A percentile compares a stretch with the other conserved stretches of the same genome.
Evolutionary conservation across 441 rosid genomes (phyloP).

Genomic region (Hura crepitans): DNA sequence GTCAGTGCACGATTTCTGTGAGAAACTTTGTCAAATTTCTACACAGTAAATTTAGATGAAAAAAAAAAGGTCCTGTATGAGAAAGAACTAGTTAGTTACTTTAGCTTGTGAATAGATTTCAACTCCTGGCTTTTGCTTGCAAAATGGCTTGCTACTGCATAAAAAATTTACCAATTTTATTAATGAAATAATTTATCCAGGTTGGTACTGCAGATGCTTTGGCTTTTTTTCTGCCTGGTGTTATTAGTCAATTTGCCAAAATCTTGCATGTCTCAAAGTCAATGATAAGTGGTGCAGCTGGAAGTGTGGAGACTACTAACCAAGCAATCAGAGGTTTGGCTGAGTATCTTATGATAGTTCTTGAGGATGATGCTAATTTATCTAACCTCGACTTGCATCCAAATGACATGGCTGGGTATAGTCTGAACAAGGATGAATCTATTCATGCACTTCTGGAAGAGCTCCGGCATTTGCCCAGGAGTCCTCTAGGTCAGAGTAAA

Average conservation of each 20-base stretch:
- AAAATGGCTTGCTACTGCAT: background rate
- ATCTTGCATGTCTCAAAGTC: slow-evolving; percentile 70
- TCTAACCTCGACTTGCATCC: slow-evolving; percentile 33
- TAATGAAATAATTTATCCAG: slow-evolving; percentile 36
- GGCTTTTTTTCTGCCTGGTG: slow-evolving; percentile 97
- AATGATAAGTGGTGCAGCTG: slow-evolving; percentile 94
- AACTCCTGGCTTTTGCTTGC: slow-evolving; percentile 5
- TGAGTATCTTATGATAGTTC: slow-evolving; percentile 89
- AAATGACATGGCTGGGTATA: slow-evolving; percentile 28
- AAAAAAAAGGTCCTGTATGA: background rate
- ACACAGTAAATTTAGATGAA: background rate
- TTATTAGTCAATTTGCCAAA: slow-evolving; percentile 81
- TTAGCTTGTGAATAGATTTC: slow-evolving; percentile 6
- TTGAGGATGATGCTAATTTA: slow-evolving; percentile 64
- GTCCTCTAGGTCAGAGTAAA: slow-evolving; percentile 36
- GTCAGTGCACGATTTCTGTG: background rate
- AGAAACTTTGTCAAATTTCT: background rate
- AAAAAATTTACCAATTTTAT: slow-evolving; percentile 20
- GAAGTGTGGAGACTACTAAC: slow-evolving; percentile 73
- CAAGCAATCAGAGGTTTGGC: slow-evolving; percentile 87
- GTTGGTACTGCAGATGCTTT: slow-evolving; percentile 85
- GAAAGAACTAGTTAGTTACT: background rate
- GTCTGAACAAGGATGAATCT: slow-evolving; percentile 39
- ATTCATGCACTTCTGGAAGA: slow-evolving; percentile 53
- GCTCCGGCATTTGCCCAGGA: slow-evolving; percentile 56